A percentile compares a stretch with the other conserved stretches of the same genome.
phyloP scores from a whole-genome alignment of 441 rosid species.

The Cnidoscolus chayamansa region DNA sequence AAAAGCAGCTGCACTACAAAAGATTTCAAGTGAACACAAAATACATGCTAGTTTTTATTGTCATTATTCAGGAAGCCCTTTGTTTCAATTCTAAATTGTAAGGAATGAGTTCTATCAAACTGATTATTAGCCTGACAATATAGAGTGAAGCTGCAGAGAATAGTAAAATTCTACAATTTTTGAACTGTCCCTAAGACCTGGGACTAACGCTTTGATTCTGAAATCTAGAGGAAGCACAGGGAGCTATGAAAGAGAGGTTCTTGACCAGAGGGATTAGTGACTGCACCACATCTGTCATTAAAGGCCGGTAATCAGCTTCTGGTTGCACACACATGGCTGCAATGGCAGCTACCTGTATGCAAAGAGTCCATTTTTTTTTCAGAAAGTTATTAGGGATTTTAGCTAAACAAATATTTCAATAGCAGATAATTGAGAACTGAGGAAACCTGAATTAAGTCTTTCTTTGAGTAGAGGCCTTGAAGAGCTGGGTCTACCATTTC shows the following conservation, averaged over 20 bases:
- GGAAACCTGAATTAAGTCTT: conserved; percentile 77
- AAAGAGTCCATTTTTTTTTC: neutral
- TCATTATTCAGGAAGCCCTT: neutral
- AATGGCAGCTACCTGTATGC: conserved; percentile 67
- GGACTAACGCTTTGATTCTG: conserved; percentile 30
- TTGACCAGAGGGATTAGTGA: conserved; percentile 77
- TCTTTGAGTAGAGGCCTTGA: conserved; percentile 60
- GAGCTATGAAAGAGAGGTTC: conserved; percentile 36
- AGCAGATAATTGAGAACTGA: neutral
- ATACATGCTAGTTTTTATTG: neutral
- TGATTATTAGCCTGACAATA: neutral
- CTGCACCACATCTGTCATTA: conserved; percentile 88
- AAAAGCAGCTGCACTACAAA: neutral
- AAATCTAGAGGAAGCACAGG: conserved; percentile 43
- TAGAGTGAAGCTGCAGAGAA: neutral
- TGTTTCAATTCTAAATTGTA: too few relatives aligned
- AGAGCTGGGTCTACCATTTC: conserved; percentile 83
- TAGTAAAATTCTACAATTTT: neutral
- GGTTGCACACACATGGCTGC: conserved; percentile 89
- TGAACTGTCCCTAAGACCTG: conserved; percentile 21
- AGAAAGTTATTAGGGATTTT: neutral
- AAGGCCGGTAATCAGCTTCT: conserved; percentile 89
- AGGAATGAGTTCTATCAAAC: too few relatives aligned
- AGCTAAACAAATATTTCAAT: neutral
- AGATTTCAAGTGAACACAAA: neutral